phyloP scores from a whole-genome alignment of 768 basidiomycete species.

The Leucocoprinus leucothites region DNA sequence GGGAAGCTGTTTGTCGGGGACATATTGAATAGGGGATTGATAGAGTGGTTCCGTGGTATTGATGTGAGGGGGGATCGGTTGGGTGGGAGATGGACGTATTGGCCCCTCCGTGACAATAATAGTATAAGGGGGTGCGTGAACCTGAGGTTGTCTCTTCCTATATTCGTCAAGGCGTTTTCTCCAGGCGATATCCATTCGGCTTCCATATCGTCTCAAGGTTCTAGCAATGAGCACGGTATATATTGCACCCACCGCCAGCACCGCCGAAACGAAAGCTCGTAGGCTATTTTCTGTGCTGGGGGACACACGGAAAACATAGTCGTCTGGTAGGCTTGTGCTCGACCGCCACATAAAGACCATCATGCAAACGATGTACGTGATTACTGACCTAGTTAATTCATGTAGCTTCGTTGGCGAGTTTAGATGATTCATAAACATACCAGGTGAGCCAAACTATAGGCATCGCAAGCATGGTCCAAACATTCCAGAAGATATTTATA shows the following conservation, averaged over 20 bases:
- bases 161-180: slow-evolving; percentile 18
- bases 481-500: slow-evolving; percentile 44
- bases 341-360: slow-evolving; percentile 65
- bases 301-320: slow-evolving; percentile 41
- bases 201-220: slow-evolving; percentile 51
- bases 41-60: too few relatives aligned
- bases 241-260: slow-evolving; percentile 50
- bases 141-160: too few relatives aligned
- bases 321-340: slow-evolving; percentile 43
- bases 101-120: too few relatives aligned
- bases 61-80: too few relatives aligned
- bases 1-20: too few relatives aligned
- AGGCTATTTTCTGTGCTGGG: slow-evolving; percentile 46
- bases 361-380: slow-evolving; percentile 51
- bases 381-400: slow-evolving; percentile 43
- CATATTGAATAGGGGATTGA: too few relatives aligned
- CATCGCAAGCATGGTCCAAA: slow-evolving; percentile 61
- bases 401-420: too few relatives aligned
- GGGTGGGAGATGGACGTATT: too few relatives aligned
- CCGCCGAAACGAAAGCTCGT: slow-evolving; percentile 45
- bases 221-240: slow-evolving; percentile 49
- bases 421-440: slow-evolving; percentile 22
- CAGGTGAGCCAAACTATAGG: slow-evolving; percentile 62
- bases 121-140: too few relatives aligned
- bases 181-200: slow-evolving; percentile 26